These are phyloP conservation scores for Cercospora sp. DNA, from an alignment of 2,329 filamentous ascomycete genomes.

Conservation along the genomic window DNA sequence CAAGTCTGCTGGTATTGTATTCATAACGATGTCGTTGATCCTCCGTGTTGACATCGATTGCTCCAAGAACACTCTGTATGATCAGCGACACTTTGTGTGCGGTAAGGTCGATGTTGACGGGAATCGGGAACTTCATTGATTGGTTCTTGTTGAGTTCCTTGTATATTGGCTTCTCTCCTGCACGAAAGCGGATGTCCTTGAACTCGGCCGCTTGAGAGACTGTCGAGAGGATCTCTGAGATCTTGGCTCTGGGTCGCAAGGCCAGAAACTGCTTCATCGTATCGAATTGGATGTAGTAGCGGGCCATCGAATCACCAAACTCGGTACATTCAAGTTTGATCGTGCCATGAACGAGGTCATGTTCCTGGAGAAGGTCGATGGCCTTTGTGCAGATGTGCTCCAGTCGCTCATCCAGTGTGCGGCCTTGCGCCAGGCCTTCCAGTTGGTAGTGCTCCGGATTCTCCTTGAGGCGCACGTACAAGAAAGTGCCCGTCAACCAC, in stretches of 20 bases:
- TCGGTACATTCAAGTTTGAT: conserved; percentile 63
- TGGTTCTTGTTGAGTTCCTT: conserved; percentile 70
- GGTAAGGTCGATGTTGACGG: conserved; percentile 63
- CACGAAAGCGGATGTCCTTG: conserved; percentile 68
- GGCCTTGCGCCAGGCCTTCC: conserved; percentile 52
- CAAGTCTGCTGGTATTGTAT: conserved; percentile 60
- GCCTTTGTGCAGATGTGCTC: conserved; percentile 70
- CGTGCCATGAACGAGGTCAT: conserved; percentile 55
- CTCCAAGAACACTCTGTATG: conserved; percentile 73
- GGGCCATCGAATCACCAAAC: conserved; percentile 78
- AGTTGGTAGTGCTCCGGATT: conserved; percentile 73
- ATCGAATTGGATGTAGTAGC: conserved; percentile 75
- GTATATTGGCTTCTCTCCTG: conserved; percentile 67
- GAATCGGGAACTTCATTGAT: conserved; percentile 70
- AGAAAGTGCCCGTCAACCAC: conserved; percentile 77
- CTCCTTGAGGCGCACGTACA: conserved; percentile 70
- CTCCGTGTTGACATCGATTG: conserved; percentile 61
- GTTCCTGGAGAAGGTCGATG: conserved; percentile 63
- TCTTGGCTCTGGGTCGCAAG: conserved; percentile 60
- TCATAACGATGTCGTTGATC: conserved; percentile 59
- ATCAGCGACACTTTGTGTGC: conserved; percentile 77
- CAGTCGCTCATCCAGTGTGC: conserved; percentile 63
- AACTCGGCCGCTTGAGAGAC: conserved; percentile 72
- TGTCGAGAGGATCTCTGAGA: conserved; percentile 66
- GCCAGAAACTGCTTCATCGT: conserved; percentile 73